These are phyloP conservation scores for Phialocephala sp. DNA, from an alignment of 2,329 filamentous ascomycete species.

Conservation along the genomic window DNA sequence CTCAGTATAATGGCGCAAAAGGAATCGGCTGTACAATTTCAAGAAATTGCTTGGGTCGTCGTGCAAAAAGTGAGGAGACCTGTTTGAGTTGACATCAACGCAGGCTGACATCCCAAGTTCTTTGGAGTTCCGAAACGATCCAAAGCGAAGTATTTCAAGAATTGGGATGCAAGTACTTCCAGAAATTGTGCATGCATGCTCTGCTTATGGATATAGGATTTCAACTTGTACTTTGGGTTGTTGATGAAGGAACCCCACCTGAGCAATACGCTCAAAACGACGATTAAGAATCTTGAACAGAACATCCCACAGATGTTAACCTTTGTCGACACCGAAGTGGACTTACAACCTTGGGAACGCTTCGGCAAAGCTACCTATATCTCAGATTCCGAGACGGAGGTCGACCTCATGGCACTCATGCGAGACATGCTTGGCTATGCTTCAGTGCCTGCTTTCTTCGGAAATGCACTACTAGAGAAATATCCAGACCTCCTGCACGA, in stretches of 20 bases:
- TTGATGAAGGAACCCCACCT: constrained; percentile 55
- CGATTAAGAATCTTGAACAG: constrained; percentile 48
- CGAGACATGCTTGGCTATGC: constrained; percentile 61
- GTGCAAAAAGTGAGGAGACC: constrained; percentile 29
- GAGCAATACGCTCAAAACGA: constrained; percentile 46
- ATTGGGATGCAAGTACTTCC: constrained; percentile 34
- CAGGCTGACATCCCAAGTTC: constrained; percentile 35
- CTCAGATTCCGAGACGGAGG: constrained; percentile 55
- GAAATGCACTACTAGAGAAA: constrained; percentile 55
- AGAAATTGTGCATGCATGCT: constrained; percentile 36
- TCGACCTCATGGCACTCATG: constrained; percentile 56
- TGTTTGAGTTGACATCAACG: neutral
- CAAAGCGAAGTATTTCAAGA: constrained; percentile 33
- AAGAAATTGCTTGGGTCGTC: constrained; percentile 31
- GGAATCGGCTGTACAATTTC: constrained; percentile 33
- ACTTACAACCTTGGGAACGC: constrained; percentile 68
- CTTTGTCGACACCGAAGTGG: constrained; percentile 62
- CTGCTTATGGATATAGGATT: constrained; percentile 44
- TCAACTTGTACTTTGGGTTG: constrained; percentile 42
- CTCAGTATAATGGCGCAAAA: constrained; percentile 36
- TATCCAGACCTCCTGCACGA: constrained; percentile 59
- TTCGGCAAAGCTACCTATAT: constrained; percentile 50
- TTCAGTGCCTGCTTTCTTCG: constrained; percentile 57
- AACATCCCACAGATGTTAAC: constrained; percentile 62
- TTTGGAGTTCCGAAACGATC: constrained; percentile 38